Evolutionary conservation across 495 filamentous ascomycete species (phyloP), one percentile per base, ranked within the genome.

Genomic region (Gamarada debralockiae): DNA sequence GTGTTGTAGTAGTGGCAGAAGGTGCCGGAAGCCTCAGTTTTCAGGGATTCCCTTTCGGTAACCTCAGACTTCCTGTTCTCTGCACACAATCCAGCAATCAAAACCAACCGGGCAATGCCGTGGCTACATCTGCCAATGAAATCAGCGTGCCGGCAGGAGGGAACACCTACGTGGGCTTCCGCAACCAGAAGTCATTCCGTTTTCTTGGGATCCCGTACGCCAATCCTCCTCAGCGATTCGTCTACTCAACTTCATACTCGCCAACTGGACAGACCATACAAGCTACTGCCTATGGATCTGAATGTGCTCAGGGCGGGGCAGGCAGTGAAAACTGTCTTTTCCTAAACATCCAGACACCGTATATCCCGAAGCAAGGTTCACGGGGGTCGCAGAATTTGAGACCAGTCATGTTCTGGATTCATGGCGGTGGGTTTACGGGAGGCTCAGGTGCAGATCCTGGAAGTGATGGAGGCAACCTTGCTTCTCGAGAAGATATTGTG

Each of bases 391-490:
- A 76, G 37, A 59, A 71, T 29, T 39, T 78, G 8, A 34, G 47
- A 33, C 80, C 83, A 3, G 82, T 84, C 14, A 62, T 83, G 51
- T 74, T 80, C 3, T 86, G 75, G 74, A 76, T 85, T 21, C 77
- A 78, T 56, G 84, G 83, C 3, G 84, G 84, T 8, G 82, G 74
- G 0, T 86, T 78, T 39, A 63, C 68, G 9, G 55, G 66, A 31
- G 81, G 83, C 3, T 71, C 72, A 12, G 69, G 13, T 58, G 78
- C 12, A 62, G 69, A 15, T 73, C 74, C 13, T 44, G 5, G 13
- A 3, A 41, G 15, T 48, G 53, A 65, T 64, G 80, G 57, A 67
- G 76, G 77, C 65, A 76, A 72, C 58, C 51, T 74, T 13, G 73
- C 72, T 13, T 70, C 72, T 10, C 53, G 71, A 24, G 72, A 70